A percentile compares a stretch with the other conserved stretches of the same genome.
Evolutionary conservation across 1,284 basidiomycete species (phyloP).

Genomic region (Vanrija sp.): DNA sequence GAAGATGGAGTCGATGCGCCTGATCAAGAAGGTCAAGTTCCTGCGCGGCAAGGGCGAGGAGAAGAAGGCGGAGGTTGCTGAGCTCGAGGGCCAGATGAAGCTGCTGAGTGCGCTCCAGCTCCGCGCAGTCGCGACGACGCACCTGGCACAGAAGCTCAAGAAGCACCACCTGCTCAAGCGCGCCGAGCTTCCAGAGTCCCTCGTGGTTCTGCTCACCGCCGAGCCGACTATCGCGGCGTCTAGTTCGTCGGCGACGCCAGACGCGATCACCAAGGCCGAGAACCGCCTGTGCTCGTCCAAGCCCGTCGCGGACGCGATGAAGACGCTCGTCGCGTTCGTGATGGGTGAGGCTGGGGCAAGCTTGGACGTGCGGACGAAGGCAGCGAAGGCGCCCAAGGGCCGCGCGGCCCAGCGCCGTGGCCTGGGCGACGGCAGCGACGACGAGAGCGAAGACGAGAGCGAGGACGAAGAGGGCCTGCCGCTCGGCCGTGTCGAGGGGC

Average conservation of each 20-base stretch:
- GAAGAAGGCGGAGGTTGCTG: slow-evolving; percentile 48
- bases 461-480: slow-evolving; percentile 16
- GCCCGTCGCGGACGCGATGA: slow-evolving; percentile 62
- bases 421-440: slow-evolving; percentile 1
- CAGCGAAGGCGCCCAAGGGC: neutral
- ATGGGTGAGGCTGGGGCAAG: slow-evolving; percentile 41
- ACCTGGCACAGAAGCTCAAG: slow-evolving; percentile 65
- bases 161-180: slow-evolving; percentile 60
- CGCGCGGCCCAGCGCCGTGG: slow-evolving; percentile 7
- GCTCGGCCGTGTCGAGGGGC: neutral
- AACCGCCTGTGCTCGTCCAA: slow-evolving; percentile 73
- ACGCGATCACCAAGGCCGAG: slow-evolving; percentile 61
- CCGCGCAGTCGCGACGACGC: slow-evolving; percentile 60
- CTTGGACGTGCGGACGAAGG: slow-evolving; percentile 18
- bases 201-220: slow-evolving; percentile 26
- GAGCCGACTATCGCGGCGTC: slow-evolving; percentile 11
- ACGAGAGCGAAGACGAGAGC: slow-evolving; percentile 9
- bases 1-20: slow-evolving; percentile 74
- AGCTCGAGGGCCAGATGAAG: slow-evolving; percentile 65
- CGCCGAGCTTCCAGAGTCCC: slow-evolving; percentile 44
- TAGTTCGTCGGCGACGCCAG: slow-evolving; percentile 47
- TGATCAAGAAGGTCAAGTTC: slow-evolving; percentile 76
- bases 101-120: slow-evolving; percentile 63
- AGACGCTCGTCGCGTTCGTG: slow-evolving; percentile 54
- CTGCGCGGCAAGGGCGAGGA: slow-evolving; percentile 54